phyloP scores from a whole-genome alignment of 2,329 filamentous ascomycete genomes.

The Diaporthe caulivora region DNA sequence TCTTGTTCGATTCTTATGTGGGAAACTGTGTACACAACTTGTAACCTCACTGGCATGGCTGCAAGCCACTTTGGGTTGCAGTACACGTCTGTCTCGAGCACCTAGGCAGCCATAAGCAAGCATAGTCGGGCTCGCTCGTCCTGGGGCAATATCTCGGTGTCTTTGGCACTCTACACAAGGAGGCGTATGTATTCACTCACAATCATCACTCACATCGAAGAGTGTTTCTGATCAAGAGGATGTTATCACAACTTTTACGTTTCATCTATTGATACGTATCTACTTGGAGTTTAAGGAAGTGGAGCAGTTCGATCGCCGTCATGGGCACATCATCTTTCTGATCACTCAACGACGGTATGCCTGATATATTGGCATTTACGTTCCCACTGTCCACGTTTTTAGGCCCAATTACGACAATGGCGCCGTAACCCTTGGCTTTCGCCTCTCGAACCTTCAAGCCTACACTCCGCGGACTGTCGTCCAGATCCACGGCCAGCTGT shows the following conservation, averaged over 20 bases:
- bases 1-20: background rate
- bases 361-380: constrained; percentile 63
- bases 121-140: too few species aligned
- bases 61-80: background rate
- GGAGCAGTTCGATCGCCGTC: constrained; percentile 58
- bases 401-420: constrained; percentile 80
- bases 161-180: background rate
- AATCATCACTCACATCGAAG: background rate
- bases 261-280: constrained; percentile 60
- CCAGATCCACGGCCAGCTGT: constrained; percentile 76
- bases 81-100: background rate
- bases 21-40: background rate
- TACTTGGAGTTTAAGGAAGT: constrained; percentile 59
- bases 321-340: constrained; percentile 54
- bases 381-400: constrained; percentile 70
- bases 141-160: background rate
- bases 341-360: constrained; percentile 45
- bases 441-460: constrained; percentile 80
- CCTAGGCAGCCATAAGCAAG: background rate
- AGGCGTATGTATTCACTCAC: background rate
- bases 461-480: constrained; percentile 72
- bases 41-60: background rate
- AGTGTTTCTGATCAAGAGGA: background rate
- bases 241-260: constrained; percentile 32
- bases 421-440: constrained; percentile 77